Evolutionary conservation across 805 yeast species (phyloP).

Genomic region (Grigorovia jiainica): DNA sequence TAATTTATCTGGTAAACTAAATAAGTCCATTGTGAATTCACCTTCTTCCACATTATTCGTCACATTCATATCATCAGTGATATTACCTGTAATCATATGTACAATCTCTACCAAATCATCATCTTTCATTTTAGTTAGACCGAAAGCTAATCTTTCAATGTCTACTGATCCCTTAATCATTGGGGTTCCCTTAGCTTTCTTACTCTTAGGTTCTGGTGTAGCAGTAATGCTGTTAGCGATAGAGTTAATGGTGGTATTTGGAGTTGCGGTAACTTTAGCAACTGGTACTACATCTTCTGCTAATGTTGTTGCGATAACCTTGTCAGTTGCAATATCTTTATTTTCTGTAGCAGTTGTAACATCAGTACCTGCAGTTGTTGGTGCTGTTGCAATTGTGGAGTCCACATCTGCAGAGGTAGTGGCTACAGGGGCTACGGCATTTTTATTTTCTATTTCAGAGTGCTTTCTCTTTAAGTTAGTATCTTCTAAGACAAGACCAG

Average conservation of each 20-base stretch:
- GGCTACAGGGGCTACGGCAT: neutral
- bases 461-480: neutral
- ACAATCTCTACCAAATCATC: slow-evolving; percentile 92
- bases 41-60: slow-evolving; percentile 95
- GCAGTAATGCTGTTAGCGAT: neutral
- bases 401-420: slow-evolving; percentile 8
- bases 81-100: slow-evolving; percentile 94
- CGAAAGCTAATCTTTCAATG: slow-evolving; percentile 82
- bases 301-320: neutral
- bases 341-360: slow-evolving; percentile 11
- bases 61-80: slow-evolving; percentile 89
- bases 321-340: neutral
- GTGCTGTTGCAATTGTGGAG: slow-evolving; percentile 14
- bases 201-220: slow-evolving; percentile 31
- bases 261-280: slow-evolving; percentile 2
- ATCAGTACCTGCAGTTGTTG: slow-evolving; percentile 1
- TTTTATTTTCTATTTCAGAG: neutral
- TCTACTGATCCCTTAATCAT: slow-evolving; percentile 71
- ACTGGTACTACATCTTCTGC: slow-evolving; percentile 2
- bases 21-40: slow-evolving; percentile 92
- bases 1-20: slow-evolving; percentile 83
- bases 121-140: slow-evolving; percentile 77
- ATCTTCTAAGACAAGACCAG: slow-evolving; percentile 51
- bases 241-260: slow-evolving; percentile 11
- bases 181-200: slow-evolving; percentile 38